A percentile compares a stretch with the other conserved stretches of the same genome.
Conservation (phyloP, 306 rosid genomes). For the Cyamopsis tetragonoloba region DNA sequence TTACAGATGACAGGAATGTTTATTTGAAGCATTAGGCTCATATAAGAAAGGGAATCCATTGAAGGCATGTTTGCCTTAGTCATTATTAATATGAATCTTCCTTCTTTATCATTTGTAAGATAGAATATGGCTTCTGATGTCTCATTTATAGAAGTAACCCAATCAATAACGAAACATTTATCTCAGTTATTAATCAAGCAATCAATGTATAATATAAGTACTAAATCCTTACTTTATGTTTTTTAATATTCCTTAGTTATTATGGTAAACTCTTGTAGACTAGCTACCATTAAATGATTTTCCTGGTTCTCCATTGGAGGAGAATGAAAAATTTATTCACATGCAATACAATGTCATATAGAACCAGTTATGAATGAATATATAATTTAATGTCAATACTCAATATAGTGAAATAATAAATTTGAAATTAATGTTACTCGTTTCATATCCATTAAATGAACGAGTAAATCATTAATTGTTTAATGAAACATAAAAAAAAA, state of each 20-base stretch:
- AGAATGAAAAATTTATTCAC: neutral
- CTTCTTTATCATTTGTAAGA: constrained; percentile 33
- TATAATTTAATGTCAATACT: no score
- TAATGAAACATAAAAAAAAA: no score
- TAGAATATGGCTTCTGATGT: constrained; percentile 45
- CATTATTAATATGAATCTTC: constrained; percentile 38
- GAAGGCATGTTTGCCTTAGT: constrained; percentile 41
- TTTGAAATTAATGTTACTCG: no score
- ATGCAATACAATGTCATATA: neutral
- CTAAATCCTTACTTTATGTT: no score
- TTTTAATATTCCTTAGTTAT: neutral
- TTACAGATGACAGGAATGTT: constrained; percentile 48
- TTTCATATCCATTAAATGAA: no score
- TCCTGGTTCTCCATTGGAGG: neutral
- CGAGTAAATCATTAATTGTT: no score
- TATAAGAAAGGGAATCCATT: constrained; percentile 18
- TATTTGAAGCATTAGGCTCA: constrained; percentile 2
- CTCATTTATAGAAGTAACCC: constrained; percentile 34
- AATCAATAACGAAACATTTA: neutral
- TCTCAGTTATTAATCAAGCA: neutral
- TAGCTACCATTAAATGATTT: no score
- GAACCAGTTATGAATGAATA: neutral
- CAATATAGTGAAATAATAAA: no score
- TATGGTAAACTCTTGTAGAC: neutral
- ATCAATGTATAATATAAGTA: neutral